Conservation (phyloP, 306 rosid species). For the Vachellia collinsii region DNA sequence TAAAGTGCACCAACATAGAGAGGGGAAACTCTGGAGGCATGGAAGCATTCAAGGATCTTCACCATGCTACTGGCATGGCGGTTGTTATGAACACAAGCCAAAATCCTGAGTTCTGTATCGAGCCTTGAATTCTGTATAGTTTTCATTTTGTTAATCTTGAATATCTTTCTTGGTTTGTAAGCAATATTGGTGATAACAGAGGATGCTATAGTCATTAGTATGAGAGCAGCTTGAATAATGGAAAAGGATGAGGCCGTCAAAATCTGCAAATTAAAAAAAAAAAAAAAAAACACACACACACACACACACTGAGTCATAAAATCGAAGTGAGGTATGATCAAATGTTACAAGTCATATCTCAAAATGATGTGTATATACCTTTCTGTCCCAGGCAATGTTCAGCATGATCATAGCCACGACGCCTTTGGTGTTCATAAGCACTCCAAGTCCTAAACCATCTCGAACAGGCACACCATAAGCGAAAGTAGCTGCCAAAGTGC, state of each 20-base stretch:
- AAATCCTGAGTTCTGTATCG: constrained; percentile 45
- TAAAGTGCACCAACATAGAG: constrained; percentile 40
- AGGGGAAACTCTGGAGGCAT: constrained; percentile 35
- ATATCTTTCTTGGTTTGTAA: constrained; percentile 42
- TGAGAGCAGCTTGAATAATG: neutral
- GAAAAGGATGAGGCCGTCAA: constrained; percentile 7
- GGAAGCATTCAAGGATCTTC: constrained; percentile 35
- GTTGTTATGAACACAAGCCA: constrained; percentile 46
- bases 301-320: neutral
- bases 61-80: constrained; percentile 35
- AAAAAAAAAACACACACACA: neutral
- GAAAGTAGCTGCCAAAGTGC: constrained; percentile 36
- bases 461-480: constrained; percentile 23
- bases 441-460: constrained; percentile 48
- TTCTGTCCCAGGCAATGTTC: constrained; percentile 40
- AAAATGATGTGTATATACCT: constrained; percentile 19
- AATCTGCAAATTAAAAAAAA: constrained; percentile 45
- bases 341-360: neutral
- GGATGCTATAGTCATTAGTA: constrained; percentile 43
- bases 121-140: constrained; percentile 40
- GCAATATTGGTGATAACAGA: constrained; percentile 29
- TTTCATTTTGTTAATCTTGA: constrained; percentile 35
- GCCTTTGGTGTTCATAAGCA: constrained; percentile 53
- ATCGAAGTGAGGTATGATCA: neutral
- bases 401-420: constrained; percentile 44